A percentile compares a stretch with the other conserved stretches of the same genome.
phyloP scores from a whole-genome alignment of 176 grass and related monocot species.

The Elymus sibiricus region DNA sequence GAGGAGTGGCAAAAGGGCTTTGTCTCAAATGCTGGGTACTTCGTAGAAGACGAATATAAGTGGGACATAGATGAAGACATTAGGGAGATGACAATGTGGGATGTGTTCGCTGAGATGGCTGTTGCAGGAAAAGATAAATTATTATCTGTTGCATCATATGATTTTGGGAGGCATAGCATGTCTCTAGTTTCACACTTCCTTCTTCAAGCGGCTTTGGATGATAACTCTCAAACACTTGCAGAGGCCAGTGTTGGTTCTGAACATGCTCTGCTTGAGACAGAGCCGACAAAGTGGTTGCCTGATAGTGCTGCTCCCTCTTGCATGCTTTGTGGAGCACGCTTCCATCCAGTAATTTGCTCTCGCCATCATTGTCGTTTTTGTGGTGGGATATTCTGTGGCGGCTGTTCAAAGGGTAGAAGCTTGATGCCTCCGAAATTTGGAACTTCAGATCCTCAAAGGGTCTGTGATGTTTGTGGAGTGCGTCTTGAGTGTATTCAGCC shows the following conservation, averaged over 20 bases:
- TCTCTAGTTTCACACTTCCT: conserved; percentile 50
- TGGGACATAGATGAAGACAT: conserved; percentile 64
- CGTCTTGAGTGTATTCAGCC: conserved; percentile 62
- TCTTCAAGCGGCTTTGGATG: conserved; percentile 83
- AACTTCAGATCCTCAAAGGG: conserved; percentile 73
- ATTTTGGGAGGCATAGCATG: conserved; percentile 44
- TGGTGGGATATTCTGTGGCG: conserved; percentile 72
- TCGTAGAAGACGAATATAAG: conserved; percentile 59
- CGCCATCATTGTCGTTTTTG: conserved; percentile 91
- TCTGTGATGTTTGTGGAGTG: conserved; percentile 87
- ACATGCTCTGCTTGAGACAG: conserved; percentile 64
- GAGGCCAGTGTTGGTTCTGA: conserved; percentile 47
- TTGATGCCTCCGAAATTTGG: conserved; percentile 84
- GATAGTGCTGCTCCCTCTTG: conserved; percentile 76
- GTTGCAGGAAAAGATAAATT: conserved; percentile 58
- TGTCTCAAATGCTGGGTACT: conserved; percentile 46
- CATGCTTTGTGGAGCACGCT: conserved; percentile 72
- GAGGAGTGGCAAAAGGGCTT: conserved; percentile 73
- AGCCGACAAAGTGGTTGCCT: conserved; percentile 76
- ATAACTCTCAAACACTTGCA: conserved; percentile 50
- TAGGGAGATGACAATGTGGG: conserved; percentile 87
- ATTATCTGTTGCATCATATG: conserved; percentile 42
- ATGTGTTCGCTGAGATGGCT: conserved; percentile 76
- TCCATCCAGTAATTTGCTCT: conserved; percentile 82
- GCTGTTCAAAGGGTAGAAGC: conserved; percentile 82